A percentile compares a stretch with the other conserved stretches of the same genome.
These are phyloP conservation scores for Verticillium zaregamsianum DNA, from an alignment of 2,329 filamentous ascomycete genomes.

Conservation along the genomic window DNA sequence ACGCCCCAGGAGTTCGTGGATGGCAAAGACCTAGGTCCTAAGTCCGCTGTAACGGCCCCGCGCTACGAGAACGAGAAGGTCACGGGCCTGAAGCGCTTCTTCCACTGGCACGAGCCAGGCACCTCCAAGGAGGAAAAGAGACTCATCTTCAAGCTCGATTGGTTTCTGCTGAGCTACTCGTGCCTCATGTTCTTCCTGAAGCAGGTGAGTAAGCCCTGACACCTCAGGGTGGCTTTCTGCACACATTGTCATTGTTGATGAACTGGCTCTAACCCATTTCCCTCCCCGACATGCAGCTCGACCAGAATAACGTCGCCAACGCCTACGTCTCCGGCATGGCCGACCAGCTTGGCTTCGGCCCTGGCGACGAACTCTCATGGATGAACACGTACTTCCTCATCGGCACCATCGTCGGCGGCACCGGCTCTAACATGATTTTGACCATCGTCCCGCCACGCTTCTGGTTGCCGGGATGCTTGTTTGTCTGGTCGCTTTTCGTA, in stretches of 20 bases:
- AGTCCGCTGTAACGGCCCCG: too few relatives aligned
- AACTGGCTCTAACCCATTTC: neutral
- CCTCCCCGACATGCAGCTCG: conserved; percentile 21
- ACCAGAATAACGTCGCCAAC: conserved; percentile 41
- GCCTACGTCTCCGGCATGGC: conserved; percentile 45
- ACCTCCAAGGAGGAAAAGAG: conserved; percentile 35
- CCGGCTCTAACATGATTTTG: conserved; percentile 38
- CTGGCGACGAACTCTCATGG: conserved; percentile 36
- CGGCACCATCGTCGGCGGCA: conserved; percentile 40
- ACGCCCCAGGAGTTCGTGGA: too few relatives aligned
- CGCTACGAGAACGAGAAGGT: too few relatives aligned
- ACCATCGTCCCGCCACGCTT: conserved; percentile 36
- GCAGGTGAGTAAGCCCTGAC: conserved; percentile 7
- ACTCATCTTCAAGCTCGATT: conserved; percentile 45
- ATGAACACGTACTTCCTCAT: conserved; percentile 42
- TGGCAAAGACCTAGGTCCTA: too few relatives aligned
- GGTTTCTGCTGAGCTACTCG: conserved; percentile 35
- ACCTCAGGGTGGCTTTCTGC: neutral
- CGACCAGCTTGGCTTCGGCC: conserved; percentile 38
- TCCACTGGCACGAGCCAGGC: conserved; percentile 37
- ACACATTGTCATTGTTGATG: too few relatives aligned
- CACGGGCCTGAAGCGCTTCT: neutral
- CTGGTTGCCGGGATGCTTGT: conserved; percentile 33
- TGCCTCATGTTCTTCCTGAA: conserved; percentile 46
- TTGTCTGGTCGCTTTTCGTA: conserved; percentile 34